A percentile compares a stretch with the other conserved stretches of the same genome.
Evolutionary conservation across 2,329 filamentous ascomycete species (phyloP).

Genomic region (Diaporthe amygdali): DNA sequence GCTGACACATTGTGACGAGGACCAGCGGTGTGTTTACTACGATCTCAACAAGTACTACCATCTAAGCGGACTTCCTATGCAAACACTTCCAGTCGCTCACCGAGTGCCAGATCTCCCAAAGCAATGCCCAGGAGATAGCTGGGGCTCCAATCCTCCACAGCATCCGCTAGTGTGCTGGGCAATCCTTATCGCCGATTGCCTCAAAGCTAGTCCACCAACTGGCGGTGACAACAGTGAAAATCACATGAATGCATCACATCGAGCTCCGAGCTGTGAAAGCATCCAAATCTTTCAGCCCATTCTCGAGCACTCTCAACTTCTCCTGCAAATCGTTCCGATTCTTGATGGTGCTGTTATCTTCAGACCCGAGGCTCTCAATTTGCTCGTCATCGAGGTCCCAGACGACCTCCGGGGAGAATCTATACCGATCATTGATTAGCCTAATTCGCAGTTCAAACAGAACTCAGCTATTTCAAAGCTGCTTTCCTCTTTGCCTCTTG

Average conservation of each 20-base stretch:
- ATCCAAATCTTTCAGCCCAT: constrained; percentile 32
- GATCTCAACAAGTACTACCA: background rate
- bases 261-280: constrained; percentile 31
- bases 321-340: constrained; percentile 27
- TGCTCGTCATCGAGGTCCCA: constrained; percentile 32
- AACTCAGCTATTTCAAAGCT: too few species aligned
- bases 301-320: constrained; percentile 31
- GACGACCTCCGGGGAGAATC: constrained; percentile 31
- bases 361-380: constrained; percentile 31
- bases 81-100: background rate
- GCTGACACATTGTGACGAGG: background rate
- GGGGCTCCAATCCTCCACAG: background rate
- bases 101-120: background rate
- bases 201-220: background rate
- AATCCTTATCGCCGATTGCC: background rate
- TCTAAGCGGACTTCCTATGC: too few species aligned
- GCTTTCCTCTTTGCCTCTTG: too few species aligned
- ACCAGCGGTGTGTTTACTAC: background rate
- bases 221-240: background rate
- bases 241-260: background rate
- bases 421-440: background rate
- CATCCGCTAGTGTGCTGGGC: background rate
- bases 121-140: background rate
- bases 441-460: fast-evolving
- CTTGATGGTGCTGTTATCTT: constrained; percentile 30